Percentiles rank a stretch among this genome's conserved stretches.
Evolutionary conservation across 331 rosid species (phyloP).

Genomic region (Acacia concinna): DNA sequence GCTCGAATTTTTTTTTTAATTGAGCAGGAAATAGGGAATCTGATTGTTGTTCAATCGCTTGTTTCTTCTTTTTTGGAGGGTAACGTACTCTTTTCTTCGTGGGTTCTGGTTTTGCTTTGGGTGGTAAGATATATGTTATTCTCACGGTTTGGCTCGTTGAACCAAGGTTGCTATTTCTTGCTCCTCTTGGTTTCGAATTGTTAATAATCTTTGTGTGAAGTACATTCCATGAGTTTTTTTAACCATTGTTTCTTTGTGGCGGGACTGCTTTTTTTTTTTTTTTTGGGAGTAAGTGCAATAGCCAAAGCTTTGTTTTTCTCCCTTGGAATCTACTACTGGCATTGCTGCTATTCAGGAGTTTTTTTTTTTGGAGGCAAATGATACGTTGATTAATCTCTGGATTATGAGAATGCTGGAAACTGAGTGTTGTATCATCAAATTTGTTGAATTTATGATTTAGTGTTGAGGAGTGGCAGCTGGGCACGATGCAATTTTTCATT

Average conservation of each 20-base stretch:
- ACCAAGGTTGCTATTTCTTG: slow-evolving; percentile 5
- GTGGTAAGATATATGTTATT: not conserved
- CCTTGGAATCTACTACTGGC: not conserved
- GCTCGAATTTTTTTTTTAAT: not conserved
- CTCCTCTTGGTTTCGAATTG: slow-evolving; percentile 8
- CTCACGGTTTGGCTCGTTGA: not conserved
- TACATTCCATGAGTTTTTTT: not conserved
- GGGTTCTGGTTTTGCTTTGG: slow-evolving; percentile 5
- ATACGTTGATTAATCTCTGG: not conserved
- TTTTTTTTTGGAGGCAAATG: not conserved
- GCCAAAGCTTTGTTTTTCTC: not conserved
- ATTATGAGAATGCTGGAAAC: not conserved
- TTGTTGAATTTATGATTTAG: slow-evolving; percentile 13
- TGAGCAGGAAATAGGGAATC: not conserved
- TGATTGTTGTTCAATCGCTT: not conserved
- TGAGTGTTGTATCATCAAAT: not conserved
- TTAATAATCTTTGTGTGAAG: not conserved
- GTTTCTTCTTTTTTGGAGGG: not conserved
- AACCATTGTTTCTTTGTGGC: slow-evolving; percentile 1
- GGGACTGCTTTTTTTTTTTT: not conserved
- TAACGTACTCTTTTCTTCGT: not conserved
- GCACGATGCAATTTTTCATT: not conserved
- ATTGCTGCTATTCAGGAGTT: not conserved
- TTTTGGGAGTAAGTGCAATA: not conserved
- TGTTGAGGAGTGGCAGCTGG: not conserved